Evolutionary conservation across 2,329 filamentous ascomycete genomes (phyloP).

Genomic region (Epichloe brachyelytri): DNA sequence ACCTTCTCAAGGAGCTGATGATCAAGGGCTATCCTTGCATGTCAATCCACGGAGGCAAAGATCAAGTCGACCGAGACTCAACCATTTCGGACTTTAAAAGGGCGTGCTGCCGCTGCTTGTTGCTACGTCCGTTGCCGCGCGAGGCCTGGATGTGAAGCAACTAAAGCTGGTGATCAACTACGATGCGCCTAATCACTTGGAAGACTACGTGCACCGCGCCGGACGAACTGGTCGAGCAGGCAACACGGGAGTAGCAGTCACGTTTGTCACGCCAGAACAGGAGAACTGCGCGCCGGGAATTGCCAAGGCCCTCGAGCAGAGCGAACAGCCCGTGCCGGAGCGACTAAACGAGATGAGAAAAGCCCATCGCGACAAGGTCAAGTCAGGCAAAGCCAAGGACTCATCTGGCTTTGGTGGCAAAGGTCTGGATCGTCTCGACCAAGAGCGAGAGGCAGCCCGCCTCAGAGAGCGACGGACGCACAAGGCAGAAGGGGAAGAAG

Average conservation of each 20-base stretch:
- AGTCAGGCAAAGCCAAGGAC: conserved; percentile 81
- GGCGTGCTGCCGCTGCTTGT: conserved; percentile 82
- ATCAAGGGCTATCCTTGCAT: conserved; percentile 80
- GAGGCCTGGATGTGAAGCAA: conserved; percentile 91
- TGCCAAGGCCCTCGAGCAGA: conserved; percentile 83
- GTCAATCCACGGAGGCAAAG: conserved; percentile 88
- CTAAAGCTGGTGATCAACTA: conserved; percentile 94
- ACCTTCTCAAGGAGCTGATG: conserved; percentile 63
- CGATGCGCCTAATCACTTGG: conserved; percentile 83
- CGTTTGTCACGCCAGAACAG: conserved; percentile 83
- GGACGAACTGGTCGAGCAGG: conserved; percentile 90
- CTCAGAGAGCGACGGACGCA: conserved; percentile 79
- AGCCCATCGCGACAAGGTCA: conserved; percentile 78
- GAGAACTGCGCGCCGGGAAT: conserved; percentile 84
- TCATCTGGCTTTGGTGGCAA: conserved; percentile 89
- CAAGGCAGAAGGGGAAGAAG: conserved; percentile 74
- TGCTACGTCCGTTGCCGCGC: conserved; percentile 88
- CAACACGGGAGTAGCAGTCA: conserved; percentile 88
- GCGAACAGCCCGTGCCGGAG: conserved; percentile 71
- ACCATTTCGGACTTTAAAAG: conserved; percentile 90
- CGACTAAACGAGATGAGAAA: conserved; percentile 51
- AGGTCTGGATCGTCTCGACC: conserved; percentile 81
- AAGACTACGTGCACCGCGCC: conserved; percentile 92
- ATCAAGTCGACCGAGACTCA: conserved; percentile 85
- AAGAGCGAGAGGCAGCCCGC: conserved; percentile 77